Percentiles rank a stretch among this genome's conserved stretches.
phyloP scores from a whole-genome alignment of 768 basidiomycete species.

The Boletus reticuloceps region DNA sequence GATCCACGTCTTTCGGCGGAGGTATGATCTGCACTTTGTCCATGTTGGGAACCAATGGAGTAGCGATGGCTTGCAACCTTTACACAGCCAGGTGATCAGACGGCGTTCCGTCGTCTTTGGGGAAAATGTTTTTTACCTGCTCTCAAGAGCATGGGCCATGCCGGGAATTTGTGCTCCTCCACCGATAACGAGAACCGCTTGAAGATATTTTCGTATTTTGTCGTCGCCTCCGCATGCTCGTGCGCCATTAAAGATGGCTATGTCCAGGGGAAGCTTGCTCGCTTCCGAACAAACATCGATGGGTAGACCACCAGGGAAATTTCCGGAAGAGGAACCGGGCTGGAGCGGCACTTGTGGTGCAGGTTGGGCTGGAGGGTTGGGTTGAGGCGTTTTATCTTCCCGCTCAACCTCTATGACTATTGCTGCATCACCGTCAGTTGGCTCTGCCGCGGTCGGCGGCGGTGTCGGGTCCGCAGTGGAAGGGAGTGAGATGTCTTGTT shows the following conservation, averaged over 20 bases:
- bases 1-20: slow-evolving; percentile 93
- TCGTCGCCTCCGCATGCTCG: slow-evolving; percentile 87
- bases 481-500: slow-evolving; percentile 33
- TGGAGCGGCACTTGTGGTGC: slow-evolving; percentile 11
- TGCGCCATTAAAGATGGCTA: slow-evolving; percentile 90
- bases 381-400: slow-evolving; percentile 35
- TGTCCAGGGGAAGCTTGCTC: slow-evolving; percentile 86
- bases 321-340: slow-evolving; percentile 26
- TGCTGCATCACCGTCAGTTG: slow-evolving; percentile 29
- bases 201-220: slow-evolving; percentile 84
- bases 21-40: slow-evolving; percentile 89
- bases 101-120: neutral
- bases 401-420: slow-evolving; percentile 49
- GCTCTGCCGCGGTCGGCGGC: slow-evolving; percentile 22
- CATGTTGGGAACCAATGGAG: slow-evolving; percentile 78
- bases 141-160: slow-evolving; percentile 82
- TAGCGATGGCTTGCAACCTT: slow-evolving; percentile 77
- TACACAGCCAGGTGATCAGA: slow-evolving; percentile 5
- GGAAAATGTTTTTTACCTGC: slow-evolving; percentile 51
- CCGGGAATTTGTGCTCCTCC: slow-evolving; percentile 80
- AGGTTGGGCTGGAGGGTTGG: slow-evolving; percentile 27
- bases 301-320: slow-evolving; percentile 43
- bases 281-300: slow-evolving; percentile 85
- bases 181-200: slow-evolving; percentile 84
- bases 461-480: slow-evolving; percentile 33